Evolutionary conservation across 805 yeast species (phyloP), one percentile per base, ranked within the genome.

Genomic region (Saccharomycopsis synnaedendra): DNA sequence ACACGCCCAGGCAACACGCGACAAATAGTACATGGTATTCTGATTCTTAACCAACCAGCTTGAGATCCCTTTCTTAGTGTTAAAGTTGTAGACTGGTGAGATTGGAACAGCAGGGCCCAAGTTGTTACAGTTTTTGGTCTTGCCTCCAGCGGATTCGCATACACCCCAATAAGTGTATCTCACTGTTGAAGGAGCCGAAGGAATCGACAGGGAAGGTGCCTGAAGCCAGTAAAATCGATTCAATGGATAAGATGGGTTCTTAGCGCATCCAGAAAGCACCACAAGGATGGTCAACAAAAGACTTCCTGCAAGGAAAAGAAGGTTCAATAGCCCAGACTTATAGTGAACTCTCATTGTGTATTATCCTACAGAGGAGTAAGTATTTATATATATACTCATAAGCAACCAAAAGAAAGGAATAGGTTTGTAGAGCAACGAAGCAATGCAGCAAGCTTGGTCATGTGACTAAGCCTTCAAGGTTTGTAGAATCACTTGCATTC

Each of bases 111-210:
- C 97, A 19, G 96, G 83, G 42, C 63, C 60, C 58, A 72, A 73
- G 27, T 63, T 50, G 41, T 77, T 62, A 66, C 87, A 87, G 55
- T 70, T 60, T 32, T 56, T 41, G 63, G 78, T 70, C 40, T 60
- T 53, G 47, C 75, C 74, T 53, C 73, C 70, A 10, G 57, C 58
- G 37, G 57, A 60, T 32, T 71, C 72, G 53, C 73, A 70, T 57
- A 80, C 70, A 53, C 82, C 80, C 74, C 90, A 89, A 64, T 76
- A 76, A 7, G 89, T 83, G 96, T 96, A 89, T 57, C 89, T 78
- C 3, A 86, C 69, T 10, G 64, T 60, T 3, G 57, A 47, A 32
- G 72, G 66, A 48, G 70, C 66, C 40, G 65, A 60, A 19, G 64
- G 58, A 49, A 81, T 75, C 39, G 61, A 65, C 3, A 74, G 59